These are phyloP conservation scores for Aspergillus ostianus DNA, from an alignment of 495 filamentous ascomycete species.

Conservation along the genomic window DNA sequence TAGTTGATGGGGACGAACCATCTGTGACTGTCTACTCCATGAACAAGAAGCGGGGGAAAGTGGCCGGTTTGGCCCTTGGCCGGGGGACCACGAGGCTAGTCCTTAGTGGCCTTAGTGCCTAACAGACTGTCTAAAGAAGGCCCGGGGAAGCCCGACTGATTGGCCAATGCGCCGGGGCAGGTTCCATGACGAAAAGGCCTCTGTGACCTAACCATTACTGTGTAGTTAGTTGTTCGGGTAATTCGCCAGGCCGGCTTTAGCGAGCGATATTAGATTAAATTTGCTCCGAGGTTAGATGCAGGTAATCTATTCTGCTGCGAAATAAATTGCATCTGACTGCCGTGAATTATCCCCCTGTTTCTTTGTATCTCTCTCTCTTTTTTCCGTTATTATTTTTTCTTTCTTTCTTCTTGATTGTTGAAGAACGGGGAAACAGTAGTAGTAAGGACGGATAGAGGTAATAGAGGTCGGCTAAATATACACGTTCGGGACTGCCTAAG, in stretches of 20 bases:
- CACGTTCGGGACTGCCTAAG: not conserved
- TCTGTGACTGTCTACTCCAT: not conserved
- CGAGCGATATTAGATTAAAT: not conserved
- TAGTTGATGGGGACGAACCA: not conserved
- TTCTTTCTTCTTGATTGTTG: no score
- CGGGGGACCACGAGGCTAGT: not conserved
- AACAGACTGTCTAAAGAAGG: no score
- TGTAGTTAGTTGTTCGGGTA: no score
- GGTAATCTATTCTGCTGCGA: not conserved
- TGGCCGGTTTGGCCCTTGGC: not conserved
- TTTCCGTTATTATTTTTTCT: no score
- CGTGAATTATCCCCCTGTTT: no score
- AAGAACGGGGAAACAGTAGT: no score
- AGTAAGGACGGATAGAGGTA: not conserved
- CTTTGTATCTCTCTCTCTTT: no score
- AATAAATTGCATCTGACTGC: not conserved
- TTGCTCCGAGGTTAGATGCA: not conserved
- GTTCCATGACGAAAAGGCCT: not conserved
- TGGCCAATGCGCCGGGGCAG: not conserved
- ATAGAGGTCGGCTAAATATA: not conserved
- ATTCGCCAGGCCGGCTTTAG: not conserved
- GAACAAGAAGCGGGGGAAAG: constrained; percentile 13
- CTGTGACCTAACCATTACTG: no score
- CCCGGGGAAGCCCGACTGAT: not conserved
- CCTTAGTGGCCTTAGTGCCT: not conserved